Evolutionary conservation across 1,284 basidiomycete species (phyloP).

Genomic region (Phaffia rhodozyma): DNA sequence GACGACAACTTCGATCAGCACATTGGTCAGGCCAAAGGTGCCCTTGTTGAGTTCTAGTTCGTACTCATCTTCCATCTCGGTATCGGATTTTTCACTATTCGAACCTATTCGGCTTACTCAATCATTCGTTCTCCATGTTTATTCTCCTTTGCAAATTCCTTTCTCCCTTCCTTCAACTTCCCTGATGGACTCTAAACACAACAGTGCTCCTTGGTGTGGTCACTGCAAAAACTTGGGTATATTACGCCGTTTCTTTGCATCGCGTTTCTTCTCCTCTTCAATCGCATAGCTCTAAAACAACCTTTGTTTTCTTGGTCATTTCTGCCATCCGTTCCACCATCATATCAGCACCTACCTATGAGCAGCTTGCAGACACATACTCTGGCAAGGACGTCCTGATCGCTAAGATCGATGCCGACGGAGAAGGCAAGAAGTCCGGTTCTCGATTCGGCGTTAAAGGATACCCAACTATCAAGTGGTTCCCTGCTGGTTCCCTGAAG

Average conservation of each 20-base stretch:
- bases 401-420: constrained; percentile 89
- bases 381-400: constrained; percentile 69
- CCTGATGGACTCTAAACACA: background rate
- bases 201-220: constrained; percentile 30
- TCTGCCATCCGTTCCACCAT: background rate
- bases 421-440: constrained; percentile 50
- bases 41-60: constrained; percentile 70
- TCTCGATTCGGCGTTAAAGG: constrained; percentile 52
- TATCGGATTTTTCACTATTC: no score
- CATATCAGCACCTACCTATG: constrained; percentile 55
- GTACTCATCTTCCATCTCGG: background rate
- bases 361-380: constrained; percentile 78
- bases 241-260: background rate
- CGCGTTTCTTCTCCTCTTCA: background rate
- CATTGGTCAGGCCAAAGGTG: constrained; percentile 58
- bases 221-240: constrained; percentile 38
- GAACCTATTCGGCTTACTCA: background rate
- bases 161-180: background rate
- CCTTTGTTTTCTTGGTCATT: constrained; percentile 2
- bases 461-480: constrained; percentile 74
- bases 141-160: background rate
- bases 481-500: constrained; percentile 51
- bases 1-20: constrained; percentile 61
- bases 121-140: background rate
- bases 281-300: background rate